Percentiles rank a stretch among this genome's conserved stretches.
Conservation (phyloP, 177 flowering plant genomes). For the Telopea speciosissima region DNA sequence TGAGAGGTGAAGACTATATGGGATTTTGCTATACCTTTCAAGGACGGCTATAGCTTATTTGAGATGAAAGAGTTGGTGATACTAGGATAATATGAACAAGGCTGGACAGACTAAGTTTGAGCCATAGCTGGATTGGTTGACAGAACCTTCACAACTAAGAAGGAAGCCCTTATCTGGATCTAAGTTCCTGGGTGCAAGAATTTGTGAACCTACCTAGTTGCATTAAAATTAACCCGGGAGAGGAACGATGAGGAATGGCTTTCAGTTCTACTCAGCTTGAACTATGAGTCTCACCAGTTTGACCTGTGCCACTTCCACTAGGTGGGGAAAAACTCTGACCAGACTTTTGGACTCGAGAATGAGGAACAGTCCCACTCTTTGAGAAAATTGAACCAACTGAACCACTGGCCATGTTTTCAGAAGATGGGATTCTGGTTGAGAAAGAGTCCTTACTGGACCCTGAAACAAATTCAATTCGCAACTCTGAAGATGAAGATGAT, state of each 20-base stretch:
- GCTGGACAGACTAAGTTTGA: constrained; percentile 19
- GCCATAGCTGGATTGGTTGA: constrained; percentile 23
- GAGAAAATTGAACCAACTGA: constrained; percentile 57
- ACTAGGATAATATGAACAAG: constrained; percentile 29
- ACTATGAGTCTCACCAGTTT: constrained; percentile 29
- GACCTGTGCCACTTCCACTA: constrained; percentile 23
- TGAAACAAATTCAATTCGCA: constrained; percentile 47
- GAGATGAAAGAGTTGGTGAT: constrained; percentile 28
- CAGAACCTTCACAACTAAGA: constrained; percentile 21
- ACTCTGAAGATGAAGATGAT: constrained; percentile 79
- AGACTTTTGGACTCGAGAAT: constrained; percentile 30
- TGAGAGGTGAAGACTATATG: constrained; percentile 5
- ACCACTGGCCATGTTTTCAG: constrained; percentile 53
- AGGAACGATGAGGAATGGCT: constrained; percentile 10
- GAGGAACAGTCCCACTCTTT: constrained; percentile 36
- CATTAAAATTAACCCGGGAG: constrained; percentile 19
- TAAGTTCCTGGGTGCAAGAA: background rate
- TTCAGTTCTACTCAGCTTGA: constrained; percentile 26
- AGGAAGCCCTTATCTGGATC: background rate
- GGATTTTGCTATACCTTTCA: constrained; percentile 7
- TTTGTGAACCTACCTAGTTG: background rate
- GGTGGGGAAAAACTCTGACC: constrained; percentile 39
- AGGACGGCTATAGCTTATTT: constrained; percentile 37
- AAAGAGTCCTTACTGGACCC: constrained; percentile 41
- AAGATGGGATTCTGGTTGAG: constrained; percentile 43